A percentile compares a stretch with the other conserved stretches of the same genome.
Conservation (phyloP, 768 basidiomycete genomes). For the Pleurotus pulmonarius region DNA sequence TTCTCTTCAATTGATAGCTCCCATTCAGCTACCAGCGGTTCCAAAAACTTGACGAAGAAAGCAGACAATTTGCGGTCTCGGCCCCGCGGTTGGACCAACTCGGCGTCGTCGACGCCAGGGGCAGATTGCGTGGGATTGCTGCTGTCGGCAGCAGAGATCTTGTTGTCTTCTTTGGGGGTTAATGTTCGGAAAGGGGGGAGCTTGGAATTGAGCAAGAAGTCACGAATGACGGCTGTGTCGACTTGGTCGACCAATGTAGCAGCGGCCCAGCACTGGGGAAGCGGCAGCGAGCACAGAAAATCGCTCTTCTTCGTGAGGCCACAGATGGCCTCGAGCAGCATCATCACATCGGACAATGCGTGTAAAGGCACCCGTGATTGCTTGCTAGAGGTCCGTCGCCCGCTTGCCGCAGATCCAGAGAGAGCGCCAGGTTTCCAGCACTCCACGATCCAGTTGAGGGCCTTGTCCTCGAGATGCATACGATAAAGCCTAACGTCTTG, state of each 20-base stretch:
- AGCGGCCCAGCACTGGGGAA: constrained; percentile 71
- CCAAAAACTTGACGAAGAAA: constrained; percentile 62
- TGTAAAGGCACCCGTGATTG: constrained; percentile 46
- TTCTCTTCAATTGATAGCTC: constrained; percentile 27
- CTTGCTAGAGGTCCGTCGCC: constrained; percentile 15
- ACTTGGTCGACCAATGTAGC: constrained; percentile 57
- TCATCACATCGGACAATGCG: constrained; percentile 56
- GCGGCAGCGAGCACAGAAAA: constrained; percentile 42
- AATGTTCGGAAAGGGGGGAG: constrained; percentile 40
- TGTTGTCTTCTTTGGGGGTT: not conserved
- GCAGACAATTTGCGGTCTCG: constrained; percentile 61
- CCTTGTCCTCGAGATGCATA: constrained; percentile 84
- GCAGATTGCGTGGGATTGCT: not conserved
- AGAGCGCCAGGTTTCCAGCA: constrained; percentile 50
- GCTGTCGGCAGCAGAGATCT: constrained; percentile 1
- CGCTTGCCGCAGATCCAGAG: constrained; percentile 20
- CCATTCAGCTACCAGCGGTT: constrained; percentile 47
- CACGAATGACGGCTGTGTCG: constrained; percentile 55
- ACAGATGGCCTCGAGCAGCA: constrained; percentile 63
- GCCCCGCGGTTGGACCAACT: constrained; percentile 43
- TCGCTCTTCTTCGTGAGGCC: constrained; percentile 43
- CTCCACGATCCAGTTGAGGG: constrained; percentile 75
- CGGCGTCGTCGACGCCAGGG: constrained; percentile 16
- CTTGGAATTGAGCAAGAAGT: constrained; percentile 65
- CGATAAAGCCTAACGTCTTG: constrained; percentile 83